A percentile compares a stretch with the other conserved stretches of the same genome.
phyloP scores from a whole-genome alignment of 768 basidiomycete species.

The Boletus rubescentipes region DNA sequence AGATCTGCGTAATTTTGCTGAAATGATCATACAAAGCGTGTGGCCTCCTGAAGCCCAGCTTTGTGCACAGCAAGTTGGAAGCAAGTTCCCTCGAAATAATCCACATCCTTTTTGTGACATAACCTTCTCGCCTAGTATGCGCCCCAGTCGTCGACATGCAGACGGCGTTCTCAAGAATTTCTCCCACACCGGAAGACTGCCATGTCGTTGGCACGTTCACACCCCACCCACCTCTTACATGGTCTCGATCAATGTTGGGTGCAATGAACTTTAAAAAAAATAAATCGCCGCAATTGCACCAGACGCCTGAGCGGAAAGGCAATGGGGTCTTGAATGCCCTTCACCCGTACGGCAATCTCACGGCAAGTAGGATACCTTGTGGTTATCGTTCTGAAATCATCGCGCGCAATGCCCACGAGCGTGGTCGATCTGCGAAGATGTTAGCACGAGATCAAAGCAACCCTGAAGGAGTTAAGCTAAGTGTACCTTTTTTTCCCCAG shows the following conservation, averaged over 20 bases:
- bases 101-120: conserved; percentile 22
- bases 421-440: conserved; percentile 18
- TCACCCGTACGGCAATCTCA: neutral
- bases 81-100: neutral
- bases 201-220: conserved; percentile 30
- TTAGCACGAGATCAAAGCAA: conserved; percentile 25
- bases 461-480: conserved; percentile 36
- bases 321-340: conserved; percentile 2
- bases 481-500: conserved; percentile 9
- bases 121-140: conserved; percentile 17
- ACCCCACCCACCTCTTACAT: conserved; percentile 30
- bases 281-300: neutral
- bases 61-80: neutral
- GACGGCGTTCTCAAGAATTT: conserved; percentile 24
- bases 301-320: neutral
- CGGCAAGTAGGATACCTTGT: conserved; percentile 4
- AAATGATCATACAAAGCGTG: conserved; percentile 1
- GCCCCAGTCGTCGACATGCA: conserved; percentile 24
- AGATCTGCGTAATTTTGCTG: conserved; percentile 13
- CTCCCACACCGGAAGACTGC: conserved; percentile 27
- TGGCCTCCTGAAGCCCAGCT: neutral
- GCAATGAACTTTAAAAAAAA: conserved; percentile 28
- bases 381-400: conserved; percentile 10
- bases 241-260: conserved; percentile 19
- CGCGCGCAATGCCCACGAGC: conserved; percentile 6